A percentile compares a stretch with the other conserved stretches of the same genome.
Evolutionary conservation across 192 early-diverging fungal genomes (phyloP).

Genomic region (Dimargaris cristalligena): DNA sequence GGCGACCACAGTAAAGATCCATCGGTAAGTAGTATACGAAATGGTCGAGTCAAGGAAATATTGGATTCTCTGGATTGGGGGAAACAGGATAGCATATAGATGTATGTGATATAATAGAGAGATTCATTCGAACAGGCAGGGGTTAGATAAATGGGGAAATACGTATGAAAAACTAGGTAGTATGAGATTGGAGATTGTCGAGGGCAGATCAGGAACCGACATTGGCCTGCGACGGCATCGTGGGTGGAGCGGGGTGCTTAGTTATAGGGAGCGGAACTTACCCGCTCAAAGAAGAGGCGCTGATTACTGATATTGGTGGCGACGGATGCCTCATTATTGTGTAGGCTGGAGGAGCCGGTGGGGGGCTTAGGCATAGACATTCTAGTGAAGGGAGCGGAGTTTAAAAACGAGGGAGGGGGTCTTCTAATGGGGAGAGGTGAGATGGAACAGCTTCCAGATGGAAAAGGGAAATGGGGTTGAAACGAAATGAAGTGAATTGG

Average conservation of each 20-base stretch:
- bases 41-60: slow-evolving; percentile 59
- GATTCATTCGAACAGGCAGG: neutral
- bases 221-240: neutral
- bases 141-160: neutral
- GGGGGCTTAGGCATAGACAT: too few relatives aligned
- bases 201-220: neutral
- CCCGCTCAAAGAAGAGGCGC: neutral
- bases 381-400: too few relatives aligned
- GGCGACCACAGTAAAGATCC: slow-evolving; percentile 44
- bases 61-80: neutral
- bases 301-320: neutral
- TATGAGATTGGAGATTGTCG: neutral
- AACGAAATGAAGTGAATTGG: too few relatives aligned
- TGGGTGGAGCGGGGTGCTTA: neutral
- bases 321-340: neutral
- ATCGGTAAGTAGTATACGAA: slow-evolving; percentile 56
- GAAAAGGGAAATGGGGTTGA: too few relatives aligned
- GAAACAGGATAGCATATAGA: neutral
- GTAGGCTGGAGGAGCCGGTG: too few relatives aligned
- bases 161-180: neutral
- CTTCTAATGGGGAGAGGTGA: too few relatives aligned
- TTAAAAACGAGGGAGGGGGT: too few relatives aligned
- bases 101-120: neutral
- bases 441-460: too few relatives aligned
- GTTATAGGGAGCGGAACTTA: neutral